Evolutionary conservation across 1,139 yeast species (phyloP), one percentile per base, ranked within the genome.

Genomic region (Eremothecium coryli): DNA sequence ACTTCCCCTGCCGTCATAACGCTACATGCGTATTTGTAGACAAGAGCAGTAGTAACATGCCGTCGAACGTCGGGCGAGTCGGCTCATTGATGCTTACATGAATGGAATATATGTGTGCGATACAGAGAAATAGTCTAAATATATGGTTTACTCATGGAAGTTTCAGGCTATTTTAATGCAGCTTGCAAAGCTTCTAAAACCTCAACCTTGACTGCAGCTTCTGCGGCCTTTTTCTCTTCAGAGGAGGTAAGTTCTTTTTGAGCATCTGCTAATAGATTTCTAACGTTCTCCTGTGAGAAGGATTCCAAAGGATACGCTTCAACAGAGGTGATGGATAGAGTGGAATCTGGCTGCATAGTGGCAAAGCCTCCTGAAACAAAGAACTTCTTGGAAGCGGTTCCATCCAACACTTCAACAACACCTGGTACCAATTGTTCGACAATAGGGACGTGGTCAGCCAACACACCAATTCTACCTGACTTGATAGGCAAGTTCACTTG

Each of bases 401-500:
- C 93, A 62, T 84, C 86, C 51, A 85, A 78, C 58, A 90, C 76
- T 66, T 88, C 96, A 53, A 90, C 82, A 45, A 93, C 73, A 64
- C 99, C 99, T 53, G 98, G 95, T 61, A 81, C 77, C 62, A 90
- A 77, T 72, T 93, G 95, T 68, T 93, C 97, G 48, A 90, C 88
- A 58, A 84, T 79, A 56, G 99, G 98, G 59, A 90, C 95, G 75
- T 90, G 99, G 70, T 85, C 81, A 55, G 98, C 96, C 60, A 90
- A 71, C 49, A 90, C 76, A 82, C 99, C 99, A 65, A 90, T 76
- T 61, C 84, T 93, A 62, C 99, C 99, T 49, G 93, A 80, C 57
- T 82, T 73, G 45, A 95, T 90, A 57, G 99, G 98, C 54, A 90
- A 72, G 70, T 90, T 90, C 51, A 93, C 98, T 71, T 90, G 99